Evolutionary conservation across 305 asterid species (phyloP), one percentile per base, ranked within the genome.

Genomic region (Solanum hybrid): DNA sequence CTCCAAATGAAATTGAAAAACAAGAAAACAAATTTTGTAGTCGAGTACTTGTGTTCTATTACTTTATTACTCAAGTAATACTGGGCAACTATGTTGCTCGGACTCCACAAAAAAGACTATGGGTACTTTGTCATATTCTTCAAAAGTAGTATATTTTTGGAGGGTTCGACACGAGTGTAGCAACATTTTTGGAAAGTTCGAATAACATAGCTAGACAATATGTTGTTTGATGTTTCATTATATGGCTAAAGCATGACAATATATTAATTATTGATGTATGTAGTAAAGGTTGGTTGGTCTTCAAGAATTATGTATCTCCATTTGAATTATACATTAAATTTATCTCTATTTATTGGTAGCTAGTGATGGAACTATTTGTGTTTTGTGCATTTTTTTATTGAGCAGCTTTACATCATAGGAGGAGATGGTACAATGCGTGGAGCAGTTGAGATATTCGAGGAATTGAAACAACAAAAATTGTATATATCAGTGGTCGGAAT

Each of bases 391-490:
- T 78, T 40, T 5, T 22, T 28, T 35, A n/a, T 74, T 39, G 42
- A 22, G 64, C 92, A 96, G 97, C 82, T 96, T n/a, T 97, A 93
- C 93, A 94, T 97, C 51, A 92, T 97, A 61, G 98, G 99, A 18
- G 99, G 99, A 64, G 98, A 95, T 51, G 99, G 98, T 82, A 93
- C 98, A 5, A 93, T 96, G 98, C 97, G 97, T 1, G 98, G 98
- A 13, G 94, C 94, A 92, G 93, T 94, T 22, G 91, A 87, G 86
- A 95, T 96, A 83, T 95, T 92, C 90, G 91, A 95, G 3, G 99
- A 97, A 88, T 92, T 95, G 31, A 94, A 91, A 83, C 88, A 90
- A 33, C 91, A 94, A 8, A 94, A 92, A 42, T 22, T 95, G 84
- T 92, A 94, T 86, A 89, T 95, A 10, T 90, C 95, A 0, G 94